Base-by-base conservation (phyloP, 345 rosid genomes). In the Rubroshorea leprosula region DNA sequence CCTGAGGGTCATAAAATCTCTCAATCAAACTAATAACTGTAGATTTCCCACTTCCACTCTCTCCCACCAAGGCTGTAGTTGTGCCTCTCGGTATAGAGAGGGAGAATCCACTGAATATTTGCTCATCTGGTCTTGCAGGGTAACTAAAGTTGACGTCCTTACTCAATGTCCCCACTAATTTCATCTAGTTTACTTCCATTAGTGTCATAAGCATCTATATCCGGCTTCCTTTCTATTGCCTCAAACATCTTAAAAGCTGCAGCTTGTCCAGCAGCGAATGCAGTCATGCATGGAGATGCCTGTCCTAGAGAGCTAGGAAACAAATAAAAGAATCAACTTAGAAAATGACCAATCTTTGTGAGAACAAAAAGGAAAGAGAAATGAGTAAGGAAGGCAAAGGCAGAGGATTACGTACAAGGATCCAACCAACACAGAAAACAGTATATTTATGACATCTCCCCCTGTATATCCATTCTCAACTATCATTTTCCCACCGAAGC, bases 41-140 rank as follows among this genome's bases (percentile, higher is more conserved):
- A 5, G 96, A 89, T 64, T 85, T 89, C 17, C 93, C 93, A 50
- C 96, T 81, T 55, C 96, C 96, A 18, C 90, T 89, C 51, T 85
- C 83, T 39, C 96, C 96, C 23, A 89, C 96, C 62, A 89, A 61
- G 6, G 96, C 96, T 39, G 86, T 77, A 18, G 90, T 85, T 19
- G 79, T 71, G 5, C 96, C 96, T 19, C 83, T 74, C 0, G 82
- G 65, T 31, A 89, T 89, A 15, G 55, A 61, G 20, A 89, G 75
- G 15, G 81, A 83, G 61, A 89, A 85, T 0, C 93, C 86, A 6
- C 55, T 54, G 19, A 89, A 82, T 39, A 89, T 81, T 14, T 69
- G 76, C 26, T 89, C 93, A 20, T 81, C 69, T 0, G 88, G 93
- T 65, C 96, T 75, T 4, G 96, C 82, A 0, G 96, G 96, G 47